Conservation (phyloP, 2,329 filamentous ascomycete genomes). For the Trichoderma atrobrunneum region DNA sequence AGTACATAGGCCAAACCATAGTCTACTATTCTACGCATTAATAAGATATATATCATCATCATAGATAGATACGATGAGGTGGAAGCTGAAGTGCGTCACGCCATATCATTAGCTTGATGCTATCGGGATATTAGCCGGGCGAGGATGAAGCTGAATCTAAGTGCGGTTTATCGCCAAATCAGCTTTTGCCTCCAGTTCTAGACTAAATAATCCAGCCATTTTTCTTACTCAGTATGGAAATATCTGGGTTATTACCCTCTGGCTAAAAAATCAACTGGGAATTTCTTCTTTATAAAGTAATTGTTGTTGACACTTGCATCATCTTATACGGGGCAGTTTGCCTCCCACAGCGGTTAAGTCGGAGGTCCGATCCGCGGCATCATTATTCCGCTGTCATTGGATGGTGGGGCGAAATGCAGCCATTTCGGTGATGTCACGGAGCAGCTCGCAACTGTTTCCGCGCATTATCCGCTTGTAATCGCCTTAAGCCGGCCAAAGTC, state of each 20-base stretch:
- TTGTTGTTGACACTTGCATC: neutral
- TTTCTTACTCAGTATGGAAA: neutral
- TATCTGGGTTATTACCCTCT: neutral
- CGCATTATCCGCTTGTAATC: constrained; percentile 9
- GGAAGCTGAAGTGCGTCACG: neutral
- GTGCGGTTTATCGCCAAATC: neutral
- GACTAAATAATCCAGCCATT: neutral
- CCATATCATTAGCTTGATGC: constrained; percentile 5
- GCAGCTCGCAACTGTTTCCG: neutral
- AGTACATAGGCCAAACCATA: neutral
- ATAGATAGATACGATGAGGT: neutral
- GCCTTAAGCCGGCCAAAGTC: neutral
- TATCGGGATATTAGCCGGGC: neutral
- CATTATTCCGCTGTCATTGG: neutral
- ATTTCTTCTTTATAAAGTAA: neutral
- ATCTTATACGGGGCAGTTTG: neutral
- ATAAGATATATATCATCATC: neutral
- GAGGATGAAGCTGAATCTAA: neutral
- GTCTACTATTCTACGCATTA: neutral
- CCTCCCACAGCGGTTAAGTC: neutral
- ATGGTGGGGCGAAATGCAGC: constrained; percentile 1
- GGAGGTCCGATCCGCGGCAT: neutral
- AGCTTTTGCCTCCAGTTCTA: neutral
- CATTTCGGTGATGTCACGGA: constrained; percentile 16
- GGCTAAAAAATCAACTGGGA: neutral